Evolutionary conservation across 768 basidiomycete genomes (phyloP).

Genomic region (Austroboletus eburneus): DNA sequence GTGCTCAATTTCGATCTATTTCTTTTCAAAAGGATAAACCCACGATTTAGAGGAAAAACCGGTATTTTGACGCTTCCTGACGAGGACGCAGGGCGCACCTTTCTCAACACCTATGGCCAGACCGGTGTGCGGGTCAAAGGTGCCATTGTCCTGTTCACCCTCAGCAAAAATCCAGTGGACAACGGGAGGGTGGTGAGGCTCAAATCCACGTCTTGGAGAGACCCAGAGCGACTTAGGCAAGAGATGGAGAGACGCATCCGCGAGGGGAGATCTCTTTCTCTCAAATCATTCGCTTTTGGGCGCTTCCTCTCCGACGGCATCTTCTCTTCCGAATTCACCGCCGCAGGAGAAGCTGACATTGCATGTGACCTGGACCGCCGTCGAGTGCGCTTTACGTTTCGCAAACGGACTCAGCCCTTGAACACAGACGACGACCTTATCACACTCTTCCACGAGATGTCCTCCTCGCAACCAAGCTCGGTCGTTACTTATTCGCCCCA

Average conservation of each 20-base stretch:
- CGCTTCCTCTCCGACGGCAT: slow-evolving; percentile 33
- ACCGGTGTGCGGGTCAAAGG: slow-evolving; percentile 28
- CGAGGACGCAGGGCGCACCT: slow-evolving; percentile 14
- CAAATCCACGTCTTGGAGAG: slow-evolving; percentile 26
- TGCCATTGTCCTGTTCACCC: slow-evolving; percentile 13
- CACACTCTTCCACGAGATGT: background rate
- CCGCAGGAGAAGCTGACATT: slow-evolving; percentile 26
- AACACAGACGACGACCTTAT: background rate
- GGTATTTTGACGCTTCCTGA: slow-evolving; percentile 33
- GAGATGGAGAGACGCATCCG: slow-evolving; percentile 23
- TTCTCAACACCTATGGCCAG: slow-evolving; percentile 25
- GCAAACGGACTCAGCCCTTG: slow-evolving; percentile 21
- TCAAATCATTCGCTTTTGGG: slow-evolving; percentile 32
- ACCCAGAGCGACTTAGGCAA: slow-evolving; percentile 23
- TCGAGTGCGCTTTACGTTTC: slow-evolving; percentile 29
- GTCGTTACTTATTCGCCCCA: slow-evolving; percentile 21
- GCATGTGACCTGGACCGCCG: slow-evolving; percentile 35
- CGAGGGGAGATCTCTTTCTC: slow-evolving; percentile 19
- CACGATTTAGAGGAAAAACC: slow-evolving; percentile 13
- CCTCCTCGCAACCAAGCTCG: background rate
- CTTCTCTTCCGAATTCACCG: slow-evolving; percentile 32
- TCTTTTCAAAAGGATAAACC: slow-evolving; percentile 23
- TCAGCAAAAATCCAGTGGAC: slow-evolving; percentile 22
- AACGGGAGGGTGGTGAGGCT: slow-evolving; percentile 21
- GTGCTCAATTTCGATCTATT: slow-evolving; percentile 33